A percentile compares a stretch with the other conserved stretches of the same genome.
Conservation (phyloP, 2,329 filamentous ascomycete species). For the Neospermospora avenae region DNA sequence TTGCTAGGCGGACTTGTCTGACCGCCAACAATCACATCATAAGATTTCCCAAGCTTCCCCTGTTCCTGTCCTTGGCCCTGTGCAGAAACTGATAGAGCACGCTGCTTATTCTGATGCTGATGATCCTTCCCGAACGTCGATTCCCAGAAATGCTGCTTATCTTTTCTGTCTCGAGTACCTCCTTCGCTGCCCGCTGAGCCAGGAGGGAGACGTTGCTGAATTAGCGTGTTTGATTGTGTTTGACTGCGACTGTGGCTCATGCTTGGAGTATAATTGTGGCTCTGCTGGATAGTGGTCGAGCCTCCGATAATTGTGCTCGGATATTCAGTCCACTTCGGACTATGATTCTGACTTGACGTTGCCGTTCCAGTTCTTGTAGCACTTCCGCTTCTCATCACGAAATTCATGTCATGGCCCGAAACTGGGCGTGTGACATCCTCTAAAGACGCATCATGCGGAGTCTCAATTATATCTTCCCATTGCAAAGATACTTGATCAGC, state of each 20-base stretch:
- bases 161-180: conserved; percentile 23
- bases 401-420: neutral
- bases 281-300: neutral
- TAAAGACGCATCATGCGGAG: conserved; percentile 23
- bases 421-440: conserved; percentile 6
- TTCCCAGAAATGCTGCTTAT: conserved; percentile 36
- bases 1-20: conserved; percentile 27
- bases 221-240: neutral
- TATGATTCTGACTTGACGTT: conserved; percentile 14
- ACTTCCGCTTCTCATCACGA: neutral
- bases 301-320: conserved; percentile 12
- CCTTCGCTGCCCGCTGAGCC: conserved; percentile 29
- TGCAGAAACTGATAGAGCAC: neutral
- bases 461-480: conserved; percentile 32
- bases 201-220: conserved; percentile 10
- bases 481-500: conserved; percentile 27
- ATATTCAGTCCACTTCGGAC: conserved; percentile 22
- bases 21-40: conserved; percentile 13
- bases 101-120: neutral
- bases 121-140: conserved; percentile 30
- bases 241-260: neutral
- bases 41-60: conserved; percentile 25
- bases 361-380: neutral
- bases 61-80: conserved; percentile 8
- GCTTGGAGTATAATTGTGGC: neutral